phyloP scores from a whole-genome alignment of 257 asterid species.

The Fraxinus anomala region DNA sequence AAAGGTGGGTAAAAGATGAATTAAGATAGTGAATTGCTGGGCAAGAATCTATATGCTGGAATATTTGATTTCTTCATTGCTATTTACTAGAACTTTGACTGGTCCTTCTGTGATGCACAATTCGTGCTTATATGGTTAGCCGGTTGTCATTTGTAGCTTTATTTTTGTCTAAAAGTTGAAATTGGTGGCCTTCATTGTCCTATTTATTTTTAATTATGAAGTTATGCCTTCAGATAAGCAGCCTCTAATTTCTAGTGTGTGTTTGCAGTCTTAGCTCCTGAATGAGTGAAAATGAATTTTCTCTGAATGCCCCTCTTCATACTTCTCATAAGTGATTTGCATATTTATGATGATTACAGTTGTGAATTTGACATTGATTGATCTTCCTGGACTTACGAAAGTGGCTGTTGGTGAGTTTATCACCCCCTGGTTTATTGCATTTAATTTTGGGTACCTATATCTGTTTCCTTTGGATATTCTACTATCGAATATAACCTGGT shows the following conservation, averaged over 20 bases:
- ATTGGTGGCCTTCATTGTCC: background rate
- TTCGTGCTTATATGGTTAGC: background rate
- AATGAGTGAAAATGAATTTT: constrained; percentile 13
- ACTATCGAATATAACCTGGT: constrained; percentile 12
- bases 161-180: background rate
- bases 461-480: background rate
- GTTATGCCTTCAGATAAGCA: background rate
- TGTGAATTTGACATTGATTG: constrained; percentile 66
- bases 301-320: constrained; percentile 3
- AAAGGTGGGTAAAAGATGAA: background rate
- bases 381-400: constrained; percentile 74
- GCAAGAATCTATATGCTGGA: constrained; percentile 1
- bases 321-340: constrained; percentile 26
- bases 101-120: background rate
- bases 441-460: constrained; percentile 17
- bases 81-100: background rate
- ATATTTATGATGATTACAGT: constrained; percentile 41
- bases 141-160: background rate
- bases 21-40: background rate
- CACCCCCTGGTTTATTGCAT: background rate
- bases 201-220: constrained; percentile 12
- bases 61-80: background rate
- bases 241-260: constrained; percentile 2
- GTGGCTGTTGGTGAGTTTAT: constrained; percentile 62
- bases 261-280: constrained; percentile 13